Evolutionary conservation across 768 basidiomycete species (phyloP).

Genomic region (Leucocoprinus birnbaumii): DNA sequence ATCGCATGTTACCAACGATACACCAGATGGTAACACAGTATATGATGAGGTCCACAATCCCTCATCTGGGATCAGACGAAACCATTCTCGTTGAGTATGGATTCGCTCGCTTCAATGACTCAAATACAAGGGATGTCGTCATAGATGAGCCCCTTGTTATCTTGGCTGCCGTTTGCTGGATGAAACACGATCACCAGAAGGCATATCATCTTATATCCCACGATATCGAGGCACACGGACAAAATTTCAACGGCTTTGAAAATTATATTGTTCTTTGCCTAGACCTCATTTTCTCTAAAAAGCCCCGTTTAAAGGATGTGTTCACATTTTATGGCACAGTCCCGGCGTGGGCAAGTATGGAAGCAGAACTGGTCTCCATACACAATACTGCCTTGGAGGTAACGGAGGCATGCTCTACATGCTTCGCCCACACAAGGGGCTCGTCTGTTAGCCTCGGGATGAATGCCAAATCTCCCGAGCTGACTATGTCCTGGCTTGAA

Average conservation of each 20-base stretch:
- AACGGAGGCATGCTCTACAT: too few relatives aligned
- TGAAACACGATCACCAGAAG: slow-evolving; percentile 29
- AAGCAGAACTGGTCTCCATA: too few relatives aligned
- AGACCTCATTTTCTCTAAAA: slow-evolving; percentile 32
- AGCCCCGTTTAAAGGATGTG: slow-evolving; percentile 28
- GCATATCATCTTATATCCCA: slow-evolving; percentile 37
- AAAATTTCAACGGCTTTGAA: slow-evolving; percentile 37
- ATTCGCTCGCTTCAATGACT: slow-evolving; percentile 40
- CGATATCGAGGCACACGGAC: slow-evolving; percentile 26
- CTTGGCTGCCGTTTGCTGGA: slow-evolving; percentile 39
- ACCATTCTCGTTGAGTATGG: slow-evolving; percentile 40
- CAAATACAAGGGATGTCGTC: slow-evolving; percentile 32
- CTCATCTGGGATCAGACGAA: slow-evolving; percentile 37
- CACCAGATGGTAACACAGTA: slow-evolving; percentile 36
- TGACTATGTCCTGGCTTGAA: too few relatives aligned
- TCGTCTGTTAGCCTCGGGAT: too few relatives aligned
- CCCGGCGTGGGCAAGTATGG: slow-evolving; percentile 30
- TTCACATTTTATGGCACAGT: slow-evolving; percentile 30
- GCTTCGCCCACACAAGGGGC: too few relatives aligned
- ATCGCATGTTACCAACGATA: slow-evolving; percentile 34
- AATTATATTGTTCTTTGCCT: slow-evolving; percentile 42
- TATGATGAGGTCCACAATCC: slow-evolving; percentile 37
- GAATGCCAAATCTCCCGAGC: too few relatives aligned
- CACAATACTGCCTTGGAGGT: too few relatives aligned
- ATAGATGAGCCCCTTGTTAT: slow-evolving; percentile 45